Evolutionary conservation across 108 stramenopile species (phyloP).

Genomic region (Nannochloropsis oceanica): DNA sequence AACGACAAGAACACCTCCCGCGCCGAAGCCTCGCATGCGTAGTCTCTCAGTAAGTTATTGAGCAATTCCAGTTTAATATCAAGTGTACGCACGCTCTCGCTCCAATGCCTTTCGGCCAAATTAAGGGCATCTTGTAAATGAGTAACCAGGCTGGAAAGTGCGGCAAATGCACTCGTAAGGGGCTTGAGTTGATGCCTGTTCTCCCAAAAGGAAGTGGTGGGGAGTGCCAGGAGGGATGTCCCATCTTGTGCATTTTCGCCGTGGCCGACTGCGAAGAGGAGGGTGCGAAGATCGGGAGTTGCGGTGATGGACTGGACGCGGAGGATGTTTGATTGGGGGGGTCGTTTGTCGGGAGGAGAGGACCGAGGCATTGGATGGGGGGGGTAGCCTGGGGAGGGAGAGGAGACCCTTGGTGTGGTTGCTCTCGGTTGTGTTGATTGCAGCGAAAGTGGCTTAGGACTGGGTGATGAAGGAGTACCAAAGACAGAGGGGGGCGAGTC

Average conservation of each 20-base stretch:
- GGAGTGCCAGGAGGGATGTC: not conserved
- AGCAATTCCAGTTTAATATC: not conserved
- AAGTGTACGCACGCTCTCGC: not conserved
- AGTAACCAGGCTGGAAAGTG: not conserved
- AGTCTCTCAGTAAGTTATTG: not conserved
- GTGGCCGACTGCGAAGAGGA: not conserved
- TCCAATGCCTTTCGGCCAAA: not conserved
- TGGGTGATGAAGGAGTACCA: too few relatives aligned
- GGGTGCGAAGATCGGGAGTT: not conserved
- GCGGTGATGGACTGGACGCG: not conserved
- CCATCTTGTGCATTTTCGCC: not conserved
- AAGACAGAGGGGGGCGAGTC: too few relatives aligned
- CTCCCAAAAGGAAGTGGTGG: not conserved
- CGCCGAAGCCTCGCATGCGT: not conserved
- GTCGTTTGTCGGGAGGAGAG: not conserved
- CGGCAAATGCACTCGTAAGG: not conserved
- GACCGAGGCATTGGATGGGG: not conserved
- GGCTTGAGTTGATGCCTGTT: not conserved
- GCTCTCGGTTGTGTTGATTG: not conserved
- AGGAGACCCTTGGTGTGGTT: too few relatives aligned
- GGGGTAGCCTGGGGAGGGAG: not conserved
- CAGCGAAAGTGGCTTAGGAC: not conserved
- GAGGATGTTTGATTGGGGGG: not conserved
- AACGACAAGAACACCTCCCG: not conserved
- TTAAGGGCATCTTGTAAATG: not conserved